phyloP scores from a whole-genome alignment of 140 eudicot genomes.

The Anethum foeniculum region DNA sequence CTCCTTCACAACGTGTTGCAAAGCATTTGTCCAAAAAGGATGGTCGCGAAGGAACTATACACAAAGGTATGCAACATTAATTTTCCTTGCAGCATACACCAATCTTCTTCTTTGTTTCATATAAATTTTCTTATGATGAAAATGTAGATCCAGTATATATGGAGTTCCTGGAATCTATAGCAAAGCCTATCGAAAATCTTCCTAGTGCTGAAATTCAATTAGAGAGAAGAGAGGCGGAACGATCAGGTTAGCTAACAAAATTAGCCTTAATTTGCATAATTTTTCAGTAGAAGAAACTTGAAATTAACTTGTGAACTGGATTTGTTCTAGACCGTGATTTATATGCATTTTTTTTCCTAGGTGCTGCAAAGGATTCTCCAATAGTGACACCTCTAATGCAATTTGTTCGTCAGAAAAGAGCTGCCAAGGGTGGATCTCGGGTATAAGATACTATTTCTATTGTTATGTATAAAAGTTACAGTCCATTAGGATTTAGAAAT shows the following conservation, averaged over 20 bases:
- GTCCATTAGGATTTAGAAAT: not conserved
- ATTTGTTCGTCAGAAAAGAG: conserved; percentile 85
- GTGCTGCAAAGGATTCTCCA: conserved; percentile 70
- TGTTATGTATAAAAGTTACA: not conserved
- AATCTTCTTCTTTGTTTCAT: conserved; percentile 9
- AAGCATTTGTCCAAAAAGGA: conserved; percentile 59
- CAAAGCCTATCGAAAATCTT: conserved; percentile 84
- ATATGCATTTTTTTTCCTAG: conserved; percentile 27
- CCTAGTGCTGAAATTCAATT: conserved; percentile 96
- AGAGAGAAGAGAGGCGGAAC: conserved; percentile 96
- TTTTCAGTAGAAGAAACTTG: not conserved
- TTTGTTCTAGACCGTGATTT: not conserved
- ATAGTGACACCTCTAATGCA: conserved; percentile 84
- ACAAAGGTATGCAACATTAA: conserved; percentile 39
- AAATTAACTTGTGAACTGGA: not conserved
- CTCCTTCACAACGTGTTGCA: conserved; percentile 87
- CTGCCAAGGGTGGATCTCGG: conserved; percentile 84
- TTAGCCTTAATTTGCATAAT: not conserved
- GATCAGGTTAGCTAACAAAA: conserved; percentile 60
- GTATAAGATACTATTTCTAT: conserved; percentile 29
- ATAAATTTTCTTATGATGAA: conserved; percentile 16
- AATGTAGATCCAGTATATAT: conserved; percentile 63
- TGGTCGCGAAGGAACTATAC: conserved; percentile 73
- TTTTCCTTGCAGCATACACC: conserved; percentile 7
- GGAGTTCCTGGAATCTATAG: conserved; percentile 64